Evolutionary conservation across 169 alveolate genomes (phyloP), one percentile per base, ranked within the genome.

Genomic region (Blepharisma undulans): DNA sequence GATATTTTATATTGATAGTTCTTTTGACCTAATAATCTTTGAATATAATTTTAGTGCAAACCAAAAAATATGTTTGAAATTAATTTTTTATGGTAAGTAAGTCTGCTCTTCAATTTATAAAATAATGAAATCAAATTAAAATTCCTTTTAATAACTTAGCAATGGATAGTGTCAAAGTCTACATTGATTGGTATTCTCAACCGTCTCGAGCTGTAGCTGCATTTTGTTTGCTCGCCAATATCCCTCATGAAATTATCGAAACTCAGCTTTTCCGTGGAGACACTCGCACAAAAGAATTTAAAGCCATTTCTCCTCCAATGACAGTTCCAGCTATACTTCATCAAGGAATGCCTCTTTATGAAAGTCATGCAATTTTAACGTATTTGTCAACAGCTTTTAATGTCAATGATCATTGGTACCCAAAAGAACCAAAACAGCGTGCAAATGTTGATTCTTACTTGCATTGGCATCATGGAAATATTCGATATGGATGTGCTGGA

Each of bases 301-400:
- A 32, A n/a, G 82, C 85, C 30, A 76, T 92, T 5, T 89, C 92
- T 66, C 95, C 96, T 21, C 48, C 72, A 21, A 25, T 21, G 18
- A 72, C 66, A 84, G 93, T 94, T 4, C 96, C 96, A 29, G 76
- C 94, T 1, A 90, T 94, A 76, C 8, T 16, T 6, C 95, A 94
- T 36, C 94, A 86, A 48, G 89, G 72, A 4, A 90, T 85, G 48
- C 27, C 16, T 10, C 92, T 94, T 16, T 78, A 14, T 16, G 96
- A 94, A 74, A 88, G 94, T 60, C 96, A 94, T 76, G 90, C 96
- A 12, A 94, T 94, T 72, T 12, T 94, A 88, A 85, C 89, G 25
- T 93, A 93, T 48, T 71, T 93, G 30, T 74, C 92, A 5, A 25
- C 22, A 8, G 27, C 92, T 2, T 72, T 89, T 59, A 25, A 48